Evolutionary conservation across 208 protist species (phyloP), one percentile per base, ranked within the genome.

Genomic region (Endotrypanum monterogeii): DNA sequence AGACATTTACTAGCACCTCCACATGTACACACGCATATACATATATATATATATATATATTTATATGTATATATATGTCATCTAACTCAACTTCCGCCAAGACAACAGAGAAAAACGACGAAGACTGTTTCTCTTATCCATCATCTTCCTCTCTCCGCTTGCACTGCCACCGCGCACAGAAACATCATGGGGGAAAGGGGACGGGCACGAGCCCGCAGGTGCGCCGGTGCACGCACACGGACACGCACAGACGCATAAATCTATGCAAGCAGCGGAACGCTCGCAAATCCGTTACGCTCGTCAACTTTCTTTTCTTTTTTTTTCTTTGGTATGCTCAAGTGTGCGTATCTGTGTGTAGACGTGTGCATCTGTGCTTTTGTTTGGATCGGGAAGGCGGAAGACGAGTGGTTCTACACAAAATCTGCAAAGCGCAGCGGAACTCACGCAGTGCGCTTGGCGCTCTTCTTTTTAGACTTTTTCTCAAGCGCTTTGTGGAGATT

Each of bases 381-480:
- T 48, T 48, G 44, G 8, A 14, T 11, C 8, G 44, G 44, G 44
- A 48, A 48, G 44, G 44, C 8, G 44, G 12, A 11, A 48, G 44
- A 48, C 44, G 8, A 48, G 11, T 32, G 32, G 20, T 35, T 62
- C 30, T 8, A 39, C 23, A 18, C 1, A 18, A 3, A 12, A 54
- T 35, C 23, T 23, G n/a, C 9, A 28, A 28, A 0, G n/a, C n/a
- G n/a, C n/a, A 35, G 52, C 9, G 11, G 20, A 2, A 23, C 35
- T 2, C 83, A 91, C n/a, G 82, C 74, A 0, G 90, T 74, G 12
- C 92, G 86, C 85, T 97, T 97, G 54, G 83, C 82, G 54, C 81
- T 93, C 81, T 97, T 97, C 79, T 95, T 95, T 85, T 94, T 94
- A 32, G 88, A 88, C 84, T 97, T 97, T 81, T 97, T 97, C 86